phyloP scores from a whole-genome alignment of 768 basidiomycete species.

The Termitomyces sp. region DNA sequence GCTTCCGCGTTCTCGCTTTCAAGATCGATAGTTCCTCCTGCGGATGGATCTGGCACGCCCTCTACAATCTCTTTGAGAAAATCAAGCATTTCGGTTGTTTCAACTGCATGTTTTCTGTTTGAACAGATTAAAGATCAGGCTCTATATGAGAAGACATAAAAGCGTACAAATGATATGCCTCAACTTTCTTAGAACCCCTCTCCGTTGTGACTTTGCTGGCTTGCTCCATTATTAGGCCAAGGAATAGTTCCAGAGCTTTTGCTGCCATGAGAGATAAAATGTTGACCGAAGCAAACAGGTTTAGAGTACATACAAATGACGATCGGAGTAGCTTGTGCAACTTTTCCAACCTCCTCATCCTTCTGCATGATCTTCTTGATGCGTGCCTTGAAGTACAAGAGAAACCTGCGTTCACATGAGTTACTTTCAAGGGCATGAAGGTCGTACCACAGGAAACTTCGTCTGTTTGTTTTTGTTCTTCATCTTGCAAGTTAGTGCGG shows the following conservation, averaged over 20 bases:
- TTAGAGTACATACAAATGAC: constrained; percentile 76
- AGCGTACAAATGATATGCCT: constrained; percentile 89
- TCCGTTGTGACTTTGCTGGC: constrained; percentile 73
- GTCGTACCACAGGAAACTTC: constrained; percentile 82
- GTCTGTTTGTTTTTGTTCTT: constrained; percentile 91
- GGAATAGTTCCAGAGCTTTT: constrained; percentile 91
- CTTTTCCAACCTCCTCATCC: constrained; percentile 98
- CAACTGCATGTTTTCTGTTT: constrained; percentile 85
- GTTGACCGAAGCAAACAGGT: neutral
- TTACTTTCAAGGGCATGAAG: neutral
- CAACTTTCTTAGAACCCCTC: constrained; percentile 83
- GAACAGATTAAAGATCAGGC: neutral
- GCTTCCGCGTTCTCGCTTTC: constrained; percentile 52
- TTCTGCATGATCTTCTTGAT: constrained; percentile 99
- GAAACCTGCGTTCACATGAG: neutral
- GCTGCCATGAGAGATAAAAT: constrained; percentile 40
- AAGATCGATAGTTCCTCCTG: constrained; percentile 72
- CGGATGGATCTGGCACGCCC: constrained; percentile 80
- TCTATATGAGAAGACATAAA: neutral
- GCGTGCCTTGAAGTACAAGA: constrained; percentile 57
- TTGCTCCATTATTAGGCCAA: constrained; percentile 78
- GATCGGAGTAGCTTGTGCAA: constrained; percentile 92
- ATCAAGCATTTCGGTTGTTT: constrained; percentile 83
- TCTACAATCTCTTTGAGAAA: constrained; percentile 92
- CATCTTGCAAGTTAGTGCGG: constrained; percentile 34